Conservation (phyloP, 73 alveolate species). For the Tetrahymena elliotti region DNA sequence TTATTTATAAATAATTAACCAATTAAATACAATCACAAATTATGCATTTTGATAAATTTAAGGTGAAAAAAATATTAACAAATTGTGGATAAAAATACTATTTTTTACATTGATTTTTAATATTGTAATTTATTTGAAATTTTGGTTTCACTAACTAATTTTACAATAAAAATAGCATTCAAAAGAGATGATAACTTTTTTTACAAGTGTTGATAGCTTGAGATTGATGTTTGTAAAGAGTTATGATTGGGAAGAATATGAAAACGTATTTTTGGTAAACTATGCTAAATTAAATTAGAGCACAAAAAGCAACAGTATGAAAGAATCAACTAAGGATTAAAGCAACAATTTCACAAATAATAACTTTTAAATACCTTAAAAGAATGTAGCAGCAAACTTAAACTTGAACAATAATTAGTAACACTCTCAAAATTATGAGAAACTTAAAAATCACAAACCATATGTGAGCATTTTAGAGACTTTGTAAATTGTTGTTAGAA, state of each 20-base stretch:
- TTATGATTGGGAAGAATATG: conserved; percentile 46
- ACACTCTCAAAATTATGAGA: not conserved
- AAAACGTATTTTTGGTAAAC: conserved; percentile 19
- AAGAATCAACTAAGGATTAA: not conserved
- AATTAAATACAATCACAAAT: no score
- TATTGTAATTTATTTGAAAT: no score
- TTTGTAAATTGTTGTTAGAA: not conserved
- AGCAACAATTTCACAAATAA: not conserved
- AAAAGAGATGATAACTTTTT: conserved; percentile 17
- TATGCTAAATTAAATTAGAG: conserved; percentile 21
- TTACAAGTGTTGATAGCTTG: conserved; percentile 23
- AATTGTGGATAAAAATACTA: no score
- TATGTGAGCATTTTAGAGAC: not conserved
- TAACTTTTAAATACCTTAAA: not conserved
- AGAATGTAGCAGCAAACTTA: not conserved
- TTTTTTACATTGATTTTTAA: no score
- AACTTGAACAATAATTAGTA: not conserved
- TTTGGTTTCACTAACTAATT: no score
- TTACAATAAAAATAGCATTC: not conserved
- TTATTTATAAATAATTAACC: no score
- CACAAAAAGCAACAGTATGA: not conserved
- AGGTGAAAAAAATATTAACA: no score
- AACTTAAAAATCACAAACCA: not conserved
- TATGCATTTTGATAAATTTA: no score
- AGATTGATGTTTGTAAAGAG: conserved; percentile 32